Percentiles rank a stretch among this genome's conserved stretches.
These are phyloP conservation scores for Tympanopsis confertula DNA, from an alignment of 2,329 filamentous ascomycete genomes.

Conservation along the genomic window DNA sequence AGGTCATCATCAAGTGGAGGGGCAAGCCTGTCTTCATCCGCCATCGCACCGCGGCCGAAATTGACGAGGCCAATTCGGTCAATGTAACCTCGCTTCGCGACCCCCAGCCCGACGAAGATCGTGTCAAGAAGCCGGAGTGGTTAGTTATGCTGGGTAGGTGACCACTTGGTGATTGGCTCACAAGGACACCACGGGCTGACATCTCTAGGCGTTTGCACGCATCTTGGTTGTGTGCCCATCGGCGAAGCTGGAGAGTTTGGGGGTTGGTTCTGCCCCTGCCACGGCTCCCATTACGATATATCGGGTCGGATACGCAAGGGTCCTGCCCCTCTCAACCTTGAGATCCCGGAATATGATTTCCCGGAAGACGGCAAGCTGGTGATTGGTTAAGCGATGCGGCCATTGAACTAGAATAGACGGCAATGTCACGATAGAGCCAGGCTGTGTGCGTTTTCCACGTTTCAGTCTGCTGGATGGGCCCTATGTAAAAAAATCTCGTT, in stretches of 20 bases:
- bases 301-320: slow-evolving; percentile 96
- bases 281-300: slow-evolving; percentile 99
- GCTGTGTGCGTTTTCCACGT: too few species aligned
- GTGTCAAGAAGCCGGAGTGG: slow-evolving; percentile 98
- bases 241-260: slow-evolving; percentile 96
- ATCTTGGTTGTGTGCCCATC: slow-evolving; percentile 97
- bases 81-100: slow-evolving; percentile 78
- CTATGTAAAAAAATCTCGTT: too few species aligned
- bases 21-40: slow-evolving; percentile 99
- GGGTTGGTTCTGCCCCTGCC: slow-evolving; percentile 99
- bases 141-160: slow-evolving; percentile 85
- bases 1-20: slow-evolving; percentile 99
- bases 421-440: too few species aligned
- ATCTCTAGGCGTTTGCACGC: slow-evolving; percentile 80
- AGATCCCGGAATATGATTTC: slow-evolving; percentile 88
- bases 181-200: slow-evolving; percentile 9
- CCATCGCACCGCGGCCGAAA: slow-evolving; percentile 87
- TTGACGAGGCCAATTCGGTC: slow-evolving; percentile 84
- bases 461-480: too few species aligned
- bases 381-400: slow-evolving; percentile 63
- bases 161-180: slow-evolving; percentile 3
- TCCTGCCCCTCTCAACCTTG: slow-evolving; percentile 92
- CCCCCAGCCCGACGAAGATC: slow-evolving; percentile 79
- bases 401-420: too few species aligned
- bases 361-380: slow-evolving; percentile 77